A percentile compares a stretch with the other conserved stretches of the same genome.
These are phyloP conservation scores for Aspergillus sp. DNA, from an alignment of 2,329 filamentous ascomycete species.

Conservation along the genomic window DNA sequence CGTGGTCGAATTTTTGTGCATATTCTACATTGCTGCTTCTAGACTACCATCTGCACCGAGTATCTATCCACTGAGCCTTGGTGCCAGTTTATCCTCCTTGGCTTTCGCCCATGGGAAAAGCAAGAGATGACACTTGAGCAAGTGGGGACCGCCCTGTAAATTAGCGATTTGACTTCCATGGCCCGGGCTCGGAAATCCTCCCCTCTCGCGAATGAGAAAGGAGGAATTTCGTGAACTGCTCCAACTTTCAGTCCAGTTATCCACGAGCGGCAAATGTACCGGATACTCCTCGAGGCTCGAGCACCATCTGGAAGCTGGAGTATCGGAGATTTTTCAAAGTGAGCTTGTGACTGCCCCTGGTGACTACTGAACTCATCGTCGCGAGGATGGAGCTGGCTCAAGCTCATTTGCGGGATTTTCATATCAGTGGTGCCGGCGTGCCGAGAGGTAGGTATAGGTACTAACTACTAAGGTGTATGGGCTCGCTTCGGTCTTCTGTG, in stretches of 20 bases:
- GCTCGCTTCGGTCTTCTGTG: conserved; percentile 15
- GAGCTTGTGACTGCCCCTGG: not conserved
- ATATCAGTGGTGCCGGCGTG: not conserved
- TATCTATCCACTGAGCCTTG: not conserved
- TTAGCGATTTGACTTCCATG: not conserved
- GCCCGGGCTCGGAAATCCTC: not conserved
- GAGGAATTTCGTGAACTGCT: not conserved
- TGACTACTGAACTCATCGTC: not conserved
- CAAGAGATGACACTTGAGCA: not conserved
- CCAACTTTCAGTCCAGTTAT: too few species aligned
- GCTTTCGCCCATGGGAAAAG: too few species aligned
- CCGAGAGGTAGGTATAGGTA: not conserved
- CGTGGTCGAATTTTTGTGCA: not conserved
- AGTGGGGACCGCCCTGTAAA: not conserved
- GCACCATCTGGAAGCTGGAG: not conserved
- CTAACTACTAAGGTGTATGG: not conserved
- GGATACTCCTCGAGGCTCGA: not conserved
- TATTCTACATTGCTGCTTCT: not conserved
- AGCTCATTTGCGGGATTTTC: not conserved
- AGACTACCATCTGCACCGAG: not conserved
- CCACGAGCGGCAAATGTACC: too few species aligned
- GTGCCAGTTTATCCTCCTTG: too few species aligned
- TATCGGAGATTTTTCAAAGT: too few species aligned
- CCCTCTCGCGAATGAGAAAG: not conserved
- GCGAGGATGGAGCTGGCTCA: not conserved